Conservation (phyloP, 495 filamentous ascomycete species). For the Venustampulla echinocandica region DNA sequence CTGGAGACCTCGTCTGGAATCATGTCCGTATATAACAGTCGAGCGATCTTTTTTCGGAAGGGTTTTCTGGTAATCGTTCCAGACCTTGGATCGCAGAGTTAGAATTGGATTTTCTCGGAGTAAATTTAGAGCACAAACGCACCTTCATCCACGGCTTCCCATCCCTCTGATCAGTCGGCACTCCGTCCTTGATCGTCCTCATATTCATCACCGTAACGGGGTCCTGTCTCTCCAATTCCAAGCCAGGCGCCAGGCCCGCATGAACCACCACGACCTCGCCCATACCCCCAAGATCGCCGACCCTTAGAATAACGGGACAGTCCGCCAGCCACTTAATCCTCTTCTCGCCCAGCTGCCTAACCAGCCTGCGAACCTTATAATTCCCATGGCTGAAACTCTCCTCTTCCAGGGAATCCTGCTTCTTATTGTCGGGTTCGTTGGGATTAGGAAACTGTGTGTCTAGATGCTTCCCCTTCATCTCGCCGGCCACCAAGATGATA, state of each 20-base stretch:
- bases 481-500: conserved; percentile 44
- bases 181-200: conserved; percentile 59
- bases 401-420: conserved; percentile 10
- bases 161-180: conserved; percentile 48
- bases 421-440: conserved; percentile 8
- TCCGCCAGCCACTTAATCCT: conserved; percentile 62
- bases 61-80: conserved; percentile 46
- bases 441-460: conserved; percentile 12
- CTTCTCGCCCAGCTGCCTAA: conserved; percentile 41
- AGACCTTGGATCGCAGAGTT: conserved; percentile 35
- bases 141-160: conserved; percentile 63
- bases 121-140: conserved; percentile 20
- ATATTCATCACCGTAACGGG: conserved; percentile 83
- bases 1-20: conserved; percentile 62
- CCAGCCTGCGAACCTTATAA: conserved; percentile 30
- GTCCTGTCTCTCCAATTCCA: conserved; percentile 65
- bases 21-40: conserved; percentile 79
- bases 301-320: conserved; percentile 66
- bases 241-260: conserved; percentile 69
- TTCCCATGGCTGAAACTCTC: conserved; percentile 31
- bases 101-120: neutral
- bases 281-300: conserved; percentile 51
- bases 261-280: conserved; percentile 67
- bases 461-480: conserved; percentile 31
- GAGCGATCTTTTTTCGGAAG: conserved; percentile 20